These are phyloP conservation scores for Amborella trichopoda DNA, from an alignment of 164 flowering plant species.

Conservation along the genomic window DNA sequence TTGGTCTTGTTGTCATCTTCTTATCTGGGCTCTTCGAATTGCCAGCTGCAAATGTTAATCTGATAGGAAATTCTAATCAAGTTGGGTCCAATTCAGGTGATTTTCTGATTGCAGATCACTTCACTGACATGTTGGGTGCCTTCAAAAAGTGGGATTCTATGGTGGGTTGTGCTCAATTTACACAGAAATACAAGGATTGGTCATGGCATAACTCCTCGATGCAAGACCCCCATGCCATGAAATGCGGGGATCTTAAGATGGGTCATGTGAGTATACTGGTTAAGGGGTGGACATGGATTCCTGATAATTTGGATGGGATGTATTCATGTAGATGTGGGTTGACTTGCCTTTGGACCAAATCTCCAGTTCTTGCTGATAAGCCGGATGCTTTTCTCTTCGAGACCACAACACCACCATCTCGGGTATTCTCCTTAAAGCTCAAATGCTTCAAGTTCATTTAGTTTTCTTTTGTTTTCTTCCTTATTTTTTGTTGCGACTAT, in stretches of 20 bases:
- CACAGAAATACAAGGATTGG: slow-evolving; percentile 24
- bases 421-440: slow-evolving; percentile 22
- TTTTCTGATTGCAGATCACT: slow-evolving; percentile 32
- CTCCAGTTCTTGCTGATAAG: slow-evolving; percentile 72
- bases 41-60: slow-evolving; percentile 25
- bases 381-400: slow-evolving; percentile 92
- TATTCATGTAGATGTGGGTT: slow-evolving; percentile 81
- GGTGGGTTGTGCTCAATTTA: slow-evolving; percentile 68
- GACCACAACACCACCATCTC: slow-evolving; percentile 70
- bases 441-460: no score
- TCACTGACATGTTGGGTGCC: slow-evolving; percentile 50
- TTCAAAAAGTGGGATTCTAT: slow-evolving; percentile 73
- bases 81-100: neutral
- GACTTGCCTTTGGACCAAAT: slow-evolving; percentile 98
- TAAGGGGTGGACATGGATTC: slow-evolving; percentile 99
- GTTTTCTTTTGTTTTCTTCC: no score
- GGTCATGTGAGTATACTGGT: slow-evolving; percentile 69
- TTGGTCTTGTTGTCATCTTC: slow-evolving; percentile 44
- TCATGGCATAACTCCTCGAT: slow-evolving; percentile 17
- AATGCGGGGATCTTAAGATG: slow-evolving; percentile 55
- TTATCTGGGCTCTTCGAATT: slow-evolving; percentile 44
- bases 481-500: no score
- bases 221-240: slow-evolving; percentile 27
- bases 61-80: slow-evolving; percentile 1
- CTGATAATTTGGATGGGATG: slow-evolving; percentile 89